Percentiles rank a stretch among this genome's conserved stretches.
These are phyloP conservation scores for Thinopyrum elongatum DNA, from an alignment of 176 grass and related monocot species.

Conservation along the genomic window DNA sequence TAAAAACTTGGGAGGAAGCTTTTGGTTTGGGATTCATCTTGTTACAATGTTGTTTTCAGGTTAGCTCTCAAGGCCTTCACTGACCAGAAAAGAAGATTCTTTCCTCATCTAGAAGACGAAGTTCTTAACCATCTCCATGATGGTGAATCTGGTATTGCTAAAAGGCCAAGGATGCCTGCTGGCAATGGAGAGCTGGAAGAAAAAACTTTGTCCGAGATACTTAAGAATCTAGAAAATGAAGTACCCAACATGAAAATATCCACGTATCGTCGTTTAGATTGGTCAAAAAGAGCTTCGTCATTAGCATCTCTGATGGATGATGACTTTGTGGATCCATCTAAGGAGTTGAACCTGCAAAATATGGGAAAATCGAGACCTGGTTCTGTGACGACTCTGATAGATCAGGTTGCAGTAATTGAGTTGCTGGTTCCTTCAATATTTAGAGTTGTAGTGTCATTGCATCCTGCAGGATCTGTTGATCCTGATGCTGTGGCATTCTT, in stretches of 20 bases:
- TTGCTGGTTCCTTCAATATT: slow-evolving; percentile 81
- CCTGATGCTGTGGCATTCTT: slow-evolving; percentile 92
- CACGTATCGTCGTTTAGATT: slow-evolving; percentile 82
- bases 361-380: slow-evolving; percentile 44
- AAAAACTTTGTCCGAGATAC: slow-evolving; percentile 67
- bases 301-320: slow-evolving; percentile 61
- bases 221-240: slow-evolving; percentile 75
- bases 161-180: slow-evolving; percentile 39
- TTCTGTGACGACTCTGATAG: slow-evolving; percentile 28
- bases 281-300: slow-evolving; percentile 83
- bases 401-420: slow-evolving; percentile 85
- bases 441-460: slow-evolving; percentile 91
- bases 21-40: neutral
- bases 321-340: slow-evolving; percentile 59
- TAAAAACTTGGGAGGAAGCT: slow-evolving; percentile 15
- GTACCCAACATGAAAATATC: slow-evolving; percentile 63
- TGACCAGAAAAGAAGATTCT: slow-evolving; percentile 92
- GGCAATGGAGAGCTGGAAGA: slow-evolving; percentile 45
- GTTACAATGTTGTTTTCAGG: slow-evolving; percentile 48
- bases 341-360: slow-evolving; percentile 58
- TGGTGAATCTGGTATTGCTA: slow-evolving; percentile 47
- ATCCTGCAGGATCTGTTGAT: slow-evolving; percentile 81
- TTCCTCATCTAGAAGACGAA: slow-evolving; percentile 95
- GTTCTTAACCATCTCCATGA: slow-evolving; percentile 47
- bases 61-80: slow-evolving; percentile 97